Base-by-base conservation (phyloP, 2,329 filamentous ascomycete species). In the Fusarium nygamai region DNA sequence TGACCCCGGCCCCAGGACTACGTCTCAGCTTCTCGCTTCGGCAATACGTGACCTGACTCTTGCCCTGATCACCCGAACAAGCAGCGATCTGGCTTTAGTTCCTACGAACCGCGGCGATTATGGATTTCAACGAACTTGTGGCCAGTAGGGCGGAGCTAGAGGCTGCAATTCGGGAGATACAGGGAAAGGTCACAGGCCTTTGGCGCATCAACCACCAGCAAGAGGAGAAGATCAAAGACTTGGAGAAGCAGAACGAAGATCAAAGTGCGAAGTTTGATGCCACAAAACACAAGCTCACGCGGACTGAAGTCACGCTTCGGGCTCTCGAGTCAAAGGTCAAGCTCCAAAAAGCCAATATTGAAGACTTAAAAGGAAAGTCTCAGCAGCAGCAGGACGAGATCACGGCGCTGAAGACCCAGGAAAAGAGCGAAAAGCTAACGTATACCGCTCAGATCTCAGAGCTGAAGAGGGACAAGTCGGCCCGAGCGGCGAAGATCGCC, bases 301-400 rank as follows among this genome's bases (percentile, higher is more conserved):
- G 34, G 11, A n/a, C 34, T 0, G 34, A 54, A 29, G 4, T 10
- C 20, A 17, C 8, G 0, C 8, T 39, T 2, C 34, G 24, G 7
- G 24, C 51, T 4, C 34, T 54, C 1, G 51, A 54, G 24, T 8
- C 34, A 6, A 38, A 39, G 8, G 5, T 39, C 1, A 29, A 14
- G 4, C 10, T 22, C 9, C 34, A 38, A 8, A 54, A 38, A 13
- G 24, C 24, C 11, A 6, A 54, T 1, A 13, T n/a, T 13, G 34
- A 38, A 7, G 24, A 39, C 3, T 29, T 19, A 2, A 29, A 10
- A 22, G 4, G 4, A 19, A 5, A n/a, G 1, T 54, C 14, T 9
- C 34, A 22, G 13, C 34, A 54, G 24, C 34, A 54, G 4, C 24
- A 29, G 24, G 50, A 22, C 7, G n/a, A 22, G 14, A 54, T 38